Evolutionary conservation across 2,329 filamentous ascomycete genomes (phyloP).

Genomic region (Calonectria pteridis): DNA sequence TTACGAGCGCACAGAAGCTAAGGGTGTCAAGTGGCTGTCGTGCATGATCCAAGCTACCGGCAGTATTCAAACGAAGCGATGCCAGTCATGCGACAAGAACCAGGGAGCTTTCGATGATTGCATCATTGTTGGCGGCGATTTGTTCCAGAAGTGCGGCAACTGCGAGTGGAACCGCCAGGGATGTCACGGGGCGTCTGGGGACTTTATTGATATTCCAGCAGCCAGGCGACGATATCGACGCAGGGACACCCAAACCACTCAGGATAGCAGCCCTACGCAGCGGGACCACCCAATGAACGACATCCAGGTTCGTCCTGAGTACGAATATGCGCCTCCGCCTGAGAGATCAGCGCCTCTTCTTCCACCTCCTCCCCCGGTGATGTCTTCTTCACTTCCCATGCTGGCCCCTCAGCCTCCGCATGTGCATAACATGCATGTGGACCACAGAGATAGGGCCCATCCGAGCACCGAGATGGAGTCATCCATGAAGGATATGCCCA

Average conservation of each 20-base stretch:
- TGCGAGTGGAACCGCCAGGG: slow-evolving; percentile 62
- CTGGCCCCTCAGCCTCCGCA: slow-evolving; percentile 18
- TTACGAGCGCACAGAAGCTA: slow-evolving; percentile 56
- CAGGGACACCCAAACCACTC: slow-evolving; percentile 14
- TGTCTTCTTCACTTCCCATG: slow-evolving; percentile 1
- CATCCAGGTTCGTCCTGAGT: slow-evolving; percentile 23
- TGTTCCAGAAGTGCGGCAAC: slow-evolving; percentile 63
- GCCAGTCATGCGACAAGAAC: slow-evolving; percentile 56
- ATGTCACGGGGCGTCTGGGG: slow-evolving; percentile 49
- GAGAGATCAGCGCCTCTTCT: neutral
- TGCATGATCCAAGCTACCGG: slow-evolving; percentile 65
- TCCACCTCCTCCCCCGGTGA: neutral
- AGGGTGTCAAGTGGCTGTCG: slow-evolving; percentile 60
- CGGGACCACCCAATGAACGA: slow-evolving; percentile 25
- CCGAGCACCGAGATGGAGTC: slow-evolving; percentile 38
- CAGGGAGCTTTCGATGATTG: slow-evolving; percentile 61
- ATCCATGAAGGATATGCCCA: slow-evolving; percentile 28
- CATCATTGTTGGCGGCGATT: slow-evolving; percentile 55
- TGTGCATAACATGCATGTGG: slow-evolving; percentile 17
- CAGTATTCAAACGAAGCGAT: slow-evolving; percentile 54
- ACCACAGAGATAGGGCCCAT: slow-evolving; percentile 35
- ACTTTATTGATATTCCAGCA: slow-evolving; percentile 36
- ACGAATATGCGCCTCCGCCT: neutral
- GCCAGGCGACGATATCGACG: slow-evolving; percentile 34
- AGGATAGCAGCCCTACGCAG: slow-evolving; percentile 8